Evolutionary conservation across 371 early-diverging fungal species (phyloP).

Genomic region (Syncephalastrum contaminatum): DNA sequence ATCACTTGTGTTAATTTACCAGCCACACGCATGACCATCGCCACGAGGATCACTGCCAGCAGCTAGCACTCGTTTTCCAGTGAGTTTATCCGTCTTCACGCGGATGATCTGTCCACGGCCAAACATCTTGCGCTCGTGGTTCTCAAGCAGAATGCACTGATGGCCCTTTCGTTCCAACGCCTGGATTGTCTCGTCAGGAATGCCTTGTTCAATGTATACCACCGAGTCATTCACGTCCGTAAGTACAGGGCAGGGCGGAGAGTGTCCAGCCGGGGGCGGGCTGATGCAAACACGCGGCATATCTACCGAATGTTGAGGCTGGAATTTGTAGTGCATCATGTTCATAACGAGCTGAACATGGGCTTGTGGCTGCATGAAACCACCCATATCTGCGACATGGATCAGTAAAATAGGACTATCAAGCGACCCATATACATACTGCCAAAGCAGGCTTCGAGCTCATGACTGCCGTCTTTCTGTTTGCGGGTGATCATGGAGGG

Average conservation of each 20-base stretch:
- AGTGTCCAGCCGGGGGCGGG: slow-evolving; percentile 19
- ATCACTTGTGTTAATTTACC: slow-evolving; percentile 24
- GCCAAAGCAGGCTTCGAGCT: slow-evolving; percentile 53
- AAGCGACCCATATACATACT: slow-evolving; percentile 18
- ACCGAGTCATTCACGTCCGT: slow-evolving; percentile 39
- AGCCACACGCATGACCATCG: slow-evolving; percentile 66
- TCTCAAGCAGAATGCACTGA: slow-evolving; percentile 31
- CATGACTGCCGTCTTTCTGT: slow-evolving; percentile 29
- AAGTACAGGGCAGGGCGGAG: slow-evolving; percentile 28
- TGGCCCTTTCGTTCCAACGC: slow-evolving; percentile 63
- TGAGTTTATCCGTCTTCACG: slow-evolving; percentile 29
- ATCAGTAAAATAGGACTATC: not conserved
- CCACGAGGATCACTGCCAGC: slow-evolving; percentile 74
- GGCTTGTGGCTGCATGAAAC: slow-evolving; percentile 82
- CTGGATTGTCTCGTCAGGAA: slow-evolving; percentile 35
- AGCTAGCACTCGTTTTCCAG: slow-evolving; percentile 49
- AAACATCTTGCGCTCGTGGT: slow-evolving; percentile 53
- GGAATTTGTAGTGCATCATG: slow-evolving; percentile 53
- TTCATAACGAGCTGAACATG: slow-evolving; percentile 81
- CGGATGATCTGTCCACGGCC: slow-evolving; percentile 77
- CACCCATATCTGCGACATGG: slow-evolving; percentile 41
- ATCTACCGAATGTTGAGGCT: slow-evolving; percentile 75
- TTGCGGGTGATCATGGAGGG: slow-evolving; percentile 65
- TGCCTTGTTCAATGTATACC: slow-evolving; percentile 66
- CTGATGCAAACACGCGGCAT: slow-evolving; percentile 66